Percentiles rank a stretch among this genome's conserved stretches.
These are phyloP conservation scores for Xanthoconium stramineum DNA, from an alignment of 768 basidiomycete genomes.

Conservation along the genomic window DNA sequence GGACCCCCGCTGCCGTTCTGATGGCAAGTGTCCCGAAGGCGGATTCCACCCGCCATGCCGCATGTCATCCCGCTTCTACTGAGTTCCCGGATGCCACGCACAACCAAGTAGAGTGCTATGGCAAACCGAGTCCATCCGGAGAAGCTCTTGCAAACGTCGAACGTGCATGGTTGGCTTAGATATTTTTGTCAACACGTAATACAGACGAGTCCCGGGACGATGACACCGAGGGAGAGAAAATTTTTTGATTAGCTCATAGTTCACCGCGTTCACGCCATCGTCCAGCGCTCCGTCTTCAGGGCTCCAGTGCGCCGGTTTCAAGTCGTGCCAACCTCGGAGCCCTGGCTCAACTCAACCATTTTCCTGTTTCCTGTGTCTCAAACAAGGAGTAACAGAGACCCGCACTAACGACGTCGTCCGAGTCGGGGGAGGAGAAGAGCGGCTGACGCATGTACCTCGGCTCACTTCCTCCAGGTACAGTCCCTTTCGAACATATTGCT, in stretches of 20 bases:
- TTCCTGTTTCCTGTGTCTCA: not conserved
- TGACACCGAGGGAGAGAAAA: not conserved
- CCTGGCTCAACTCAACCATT: not conserved
- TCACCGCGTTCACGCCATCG: not conserved
- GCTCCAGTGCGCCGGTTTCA: not conserved
- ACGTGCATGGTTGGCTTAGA: not conserved
- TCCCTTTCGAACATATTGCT: not conserved
- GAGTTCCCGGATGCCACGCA: not conserved
- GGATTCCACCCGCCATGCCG: constrained; percentile 5
- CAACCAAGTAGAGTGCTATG: not conserved
- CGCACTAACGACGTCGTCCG: no score
- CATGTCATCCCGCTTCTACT: not conserved
- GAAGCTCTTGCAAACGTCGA: not conserved
- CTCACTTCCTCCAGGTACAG: not conserved
- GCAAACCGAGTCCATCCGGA: not conserved
- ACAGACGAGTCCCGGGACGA: not conserved
- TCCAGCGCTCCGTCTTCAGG: not conserved
- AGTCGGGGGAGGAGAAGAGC: not conserved
- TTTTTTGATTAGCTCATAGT: not conserved
- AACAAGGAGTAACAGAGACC: not conserved
- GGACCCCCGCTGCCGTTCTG: constrained; percentile 6
- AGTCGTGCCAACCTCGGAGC: not conserved
- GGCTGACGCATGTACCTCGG: not conserved
- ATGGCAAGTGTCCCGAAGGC: not conserved
- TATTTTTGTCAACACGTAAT: not conserved